These are phyloP conservation scores for Diversispora eburnea DNA, from an alignment of 192 early-diverging fungal species.

Conservation along the genomic window DNA sequence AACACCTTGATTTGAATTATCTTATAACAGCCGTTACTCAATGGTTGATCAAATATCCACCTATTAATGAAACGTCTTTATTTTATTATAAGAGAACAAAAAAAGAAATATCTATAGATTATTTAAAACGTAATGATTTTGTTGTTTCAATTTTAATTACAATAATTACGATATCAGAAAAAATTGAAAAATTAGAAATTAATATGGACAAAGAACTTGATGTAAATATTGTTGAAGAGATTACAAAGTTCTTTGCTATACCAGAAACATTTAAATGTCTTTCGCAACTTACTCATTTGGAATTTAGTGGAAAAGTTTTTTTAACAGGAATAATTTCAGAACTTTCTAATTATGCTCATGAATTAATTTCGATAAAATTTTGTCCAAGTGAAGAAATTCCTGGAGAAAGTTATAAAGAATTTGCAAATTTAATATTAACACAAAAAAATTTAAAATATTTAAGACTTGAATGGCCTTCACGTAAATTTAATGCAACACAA, in stretches of 20 bases:
- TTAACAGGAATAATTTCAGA: neutral
- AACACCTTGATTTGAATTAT: neutral
- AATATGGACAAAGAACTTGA: too few species aligned
- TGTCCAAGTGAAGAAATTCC: too few species aligned
- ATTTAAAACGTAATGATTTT: neutral
- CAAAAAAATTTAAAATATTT: too few species aligned
- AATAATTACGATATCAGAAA: neutral
- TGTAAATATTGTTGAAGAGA: too few species aligned
- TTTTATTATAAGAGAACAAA: neutral
- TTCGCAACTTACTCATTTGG: neutral
- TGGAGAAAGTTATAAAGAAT: too few species aligned
- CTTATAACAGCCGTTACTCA: neutral
- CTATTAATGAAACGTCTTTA: neutral
- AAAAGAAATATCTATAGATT: neutral
- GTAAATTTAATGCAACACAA: too few species aligned
- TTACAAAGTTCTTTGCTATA: neutral
- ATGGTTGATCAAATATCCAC: neutral
- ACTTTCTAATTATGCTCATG: neutral
- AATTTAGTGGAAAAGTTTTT: neutral
- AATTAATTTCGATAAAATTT: too few species aligned
- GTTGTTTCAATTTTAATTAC: neutral
- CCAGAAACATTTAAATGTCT: neutral
- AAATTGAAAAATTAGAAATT: neutral
- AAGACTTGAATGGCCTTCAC: too few species aligned
- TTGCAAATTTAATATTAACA: too few species aligned